Base-by-base conservation (phyloP, 176 grass and related monocot species). In the Otatea glauca region DNA sequence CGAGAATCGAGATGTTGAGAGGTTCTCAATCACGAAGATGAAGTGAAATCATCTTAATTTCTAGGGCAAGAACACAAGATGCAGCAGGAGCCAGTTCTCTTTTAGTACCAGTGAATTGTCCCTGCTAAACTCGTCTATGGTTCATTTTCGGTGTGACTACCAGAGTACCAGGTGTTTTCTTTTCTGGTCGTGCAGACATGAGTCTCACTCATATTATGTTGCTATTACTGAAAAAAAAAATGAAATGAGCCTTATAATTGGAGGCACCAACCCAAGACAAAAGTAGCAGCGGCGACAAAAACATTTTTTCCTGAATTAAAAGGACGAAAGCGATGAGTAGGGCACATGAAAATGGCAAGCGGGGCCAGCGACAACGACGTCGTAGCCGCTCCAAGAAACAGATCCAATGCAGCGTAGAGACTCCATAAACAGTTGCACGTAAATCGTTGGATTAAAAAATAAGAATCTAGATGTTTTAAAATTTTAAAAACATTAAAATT, bases 211-310 rank as follows among this genome's bases (percentile, higher is more conserved):
- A 48, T 47, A 27, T 72, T 72, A 50, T 9, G 6, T 50, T 29
- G 11, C 5, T 62, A 63, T 29, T 29, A 8, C 10, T 9, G 15
- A 10, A 7, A 2, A 25, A 17, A 4, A 5, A 45, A 32, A 56
- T 0, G 1, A 76, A 1, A n/a, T 11, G 5, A 38, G 2, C 2
- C 15, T 15, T 53, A 72, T 78, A 83, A 73, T 78, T 50, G 79
- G 72, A 49, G 72, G 25, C 48, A 42, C 17, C 65, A 59, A 78
- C 49, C 55, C 29, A 69, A 65, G 54, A 76, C 51, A 70, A 70
- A 85, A 77, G 11, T 10, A 72, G 15, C 47, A 47, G 37, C 3
- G 10, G 25, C 24, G 77, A 72, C 83, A 78, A 83, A 53, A 67
- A 9, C 41, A n/a, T 32, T 17, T 83, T 48, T 25, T 11, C 7